A percentile compares a stretch with the other conserved stretches of the same genome.
phyloP scores from a whole-genome alignment of 2,329 filamentous ascomycete genomes.

The Phaeosphaeria sp. region DNA sequence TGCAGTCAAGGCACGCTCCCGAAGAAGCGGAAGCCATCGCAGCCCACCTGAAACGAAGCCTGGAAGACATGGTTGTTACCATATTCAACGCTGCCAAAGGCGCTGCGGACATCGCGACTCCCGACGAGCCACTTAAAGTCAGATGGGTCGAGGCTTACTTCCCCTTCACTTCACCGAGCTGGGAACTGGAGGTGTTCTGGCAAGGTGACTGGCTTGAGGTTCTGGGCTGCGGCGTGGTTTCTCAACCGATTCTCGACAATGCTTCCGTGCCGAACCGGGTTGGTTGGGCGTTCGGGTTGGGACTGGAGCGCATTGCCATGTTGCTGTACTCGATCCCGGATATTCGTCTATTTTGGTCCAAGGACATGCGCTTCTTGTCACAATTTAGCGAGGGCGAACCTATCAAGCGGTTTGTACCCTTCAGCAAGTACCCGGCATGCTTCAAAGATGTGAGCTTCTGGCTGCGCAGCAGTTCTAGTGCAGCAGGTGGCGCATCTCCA shows the following conservation, averaged over 20 bases:
- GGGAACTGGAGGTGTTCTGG: conserved; percentile 96
- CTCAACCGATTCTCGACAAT: conserved; percentile 79
- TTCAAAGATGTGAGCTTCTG: conserved; percentile 96
- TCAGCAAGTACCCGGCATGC: conserved; percentile 89
- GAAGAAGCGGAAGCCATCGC: conserved; percentile 84
- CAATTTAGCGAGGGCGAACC: conserved; percentile 68
- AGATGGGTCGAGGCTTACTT: conserved; percentile 98
- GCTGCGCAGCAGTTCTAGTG: conserved; percentile 57
- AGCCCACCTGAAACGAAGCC: conserved; percentile 83
- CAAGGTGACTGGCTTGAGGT: conserved; percentile 95
- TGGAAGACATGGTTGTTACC: conserved; percentile 89
- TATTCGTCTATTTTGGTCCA: conserved; percentile 95
- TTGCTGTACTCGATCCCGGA: conserved; percentile 94
- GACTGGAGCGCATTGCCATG: conserved; percentile 96
- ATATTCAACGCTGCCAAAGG: conserved; percentile 81
- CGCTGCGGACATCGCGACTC: conserved; percentile 55
- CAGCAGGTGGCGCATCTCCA: conserved; percentile 31
- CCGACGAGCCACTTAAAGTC: conserved; percentile 75
- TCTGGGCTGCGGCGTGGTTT: conserved; percentile 87
- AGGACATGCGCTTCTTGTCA: conserved; percentile 80
- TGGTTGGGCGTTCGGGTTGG: conserved; percentile 95
- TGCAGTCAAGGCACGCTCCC: conserved; percentile 76
- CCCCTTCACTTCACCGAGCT: conserved; percentile 93
- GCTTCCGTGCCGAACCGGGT: conserved; percentile 77
- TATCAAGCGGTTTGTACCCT: conserved; percentile 76